Percentiles rank a stretch among this genome's conserved stretches.
Conservation (phyloP, 2,329 filamentous ascomycete species). For the Aureobasidium sp. region DNA sequence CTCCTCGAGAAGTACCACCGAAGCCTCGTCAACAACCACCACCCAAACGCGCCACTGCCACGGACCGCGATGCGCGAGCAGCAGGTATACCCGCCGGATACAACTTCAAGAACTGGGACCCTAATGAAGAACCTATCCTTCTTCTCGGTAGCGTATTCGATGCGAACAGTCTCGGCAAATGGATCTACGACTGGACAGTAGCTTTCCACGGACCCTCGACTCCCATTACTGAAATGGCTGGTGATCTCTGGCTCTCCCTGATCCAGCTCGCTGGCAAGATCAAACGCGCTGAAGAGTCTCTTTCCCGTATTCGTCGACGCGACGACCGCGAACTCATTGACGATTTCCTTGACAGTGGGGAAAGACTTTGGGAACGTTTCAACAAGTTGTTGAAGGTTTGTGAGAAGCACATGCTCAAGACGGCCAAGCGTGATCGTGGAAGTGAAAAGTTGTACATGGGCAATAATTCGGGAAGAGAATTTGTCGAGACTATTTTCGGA, state of each 20-base stretch:
- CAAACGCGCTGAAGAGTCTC: slow-evolving; percentile 86
- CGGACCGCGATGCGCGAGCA: slow-evolving; percentile 69
- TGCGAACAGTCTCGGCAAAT: slow-evolving; percentile 97
- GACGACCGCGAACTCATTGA: slow-evolving; percentile 85
- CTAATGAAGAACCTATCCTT: slow-evolving; percentile 92
- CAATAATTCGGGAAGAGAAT: slow-evolving; percentile 93
- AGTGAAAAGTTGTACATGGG: slow-evolving; percentile 78
- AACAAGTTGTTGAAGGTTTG: slow-evolving; percentile 90
- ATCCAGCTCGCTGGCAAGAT: slow-evolving; percentile 96
- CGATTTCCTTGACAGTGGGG: slow-evolving; percentile 91
- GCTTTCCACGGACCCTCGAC: slow-evolving; percentile 85
- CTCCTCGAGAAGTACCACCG: slow-evolving; percentile 60
- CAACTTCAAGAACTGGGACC: slow-evolving; percentile 99
- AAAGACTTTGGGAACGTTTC: slow-evolving; percentile 87
- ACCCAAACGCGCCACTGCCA: slow-evolving; percentile 53
- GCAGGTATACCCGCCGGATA: slow-evolving; percentile 87
- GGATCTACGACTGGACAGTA: slow-evolving; percentile 99
- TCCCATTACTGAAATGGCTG: slow-evolving; percentile 90
- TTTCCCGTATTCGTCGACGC: slow-evolving; percentile 73
- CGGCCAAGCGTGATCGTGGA: slow-evolving; percentile 74
- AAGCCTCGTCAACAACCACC: slow-evolving; percentile 47
- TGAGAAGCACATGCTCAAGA: slow-evolving; percentile 95
- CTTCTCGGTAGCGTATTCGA: slow-evolving; percentile 97
- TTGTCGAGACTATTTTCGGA: slow-evolving; percentile 96
- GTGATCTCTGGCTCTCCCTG: slow-evolving; percentile 94